Percentiles rank a stretch among this genome's conserved stretches.
Evolutionary conservation across 129 eudicot genomes (phyloP).

Genomic region (Pseudognaphalium luteoalbum): DNA sequence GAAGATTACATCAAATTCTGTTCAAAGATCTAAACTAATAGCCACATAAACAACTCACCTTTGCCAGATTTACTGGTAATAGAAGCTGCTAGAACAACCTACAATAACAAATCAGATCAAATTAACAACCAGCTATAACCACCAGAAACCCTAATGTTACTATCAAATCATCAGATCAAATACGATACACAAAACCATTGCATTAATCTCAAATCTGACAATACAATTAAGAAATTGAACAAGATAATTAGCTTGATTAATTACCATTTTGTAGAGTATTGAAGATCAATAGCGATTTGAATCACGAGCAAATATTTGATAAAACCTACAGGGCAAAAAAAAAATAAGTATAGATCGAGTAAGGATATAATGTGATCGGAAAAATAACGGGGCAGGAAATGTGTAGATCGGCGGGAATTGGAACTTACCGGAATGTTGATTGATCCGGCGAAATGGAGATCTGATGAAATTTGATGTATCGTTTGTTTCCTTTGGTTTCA

Average conservation of each 20-base stretch:
- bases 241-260: neutral
- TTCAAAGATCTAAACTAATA: neutral
- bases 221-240: constrained; percentile 13
- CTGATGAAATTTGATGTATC: constrained; percentile 17
- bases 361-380: constrained; percentile 1
- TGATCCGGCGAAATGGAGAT: constrained; percentile 23
- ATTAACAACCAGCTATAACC: constrained; percentile 11
- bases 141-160: constrained; percentile 21
- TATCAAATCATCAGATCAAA: constrained; percentile 13
- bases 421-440: constrained; percentile 7
- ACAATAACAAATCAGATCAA: constrained; percentile 11
- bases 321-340: constrained; percentile 18
- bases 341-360: constrained; percentile 6
- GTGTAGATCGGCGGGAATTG: neutral
- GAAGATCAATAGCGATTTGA: constrained; percentile 26
- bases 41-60: constrained; percentile 42
- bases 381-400: neutral
- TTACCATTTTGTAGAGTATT: constrained; percentile 33
- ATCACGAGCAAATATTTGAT: constrained; percentile 13
- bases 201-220: neutral
- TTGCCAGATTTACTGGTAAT: constrained; percentile 87
- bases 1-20: neutral
- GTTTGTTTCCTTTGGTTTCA: constrained; percentile 13
- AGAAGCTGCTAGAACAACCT: constrained; percentile 98
- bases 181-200: neutral